These are phyloP conservation scores for Trypanosoma melophagium DNA, from an alignment of 208 protist genomes.

Conservation along the genomic window DNA sequence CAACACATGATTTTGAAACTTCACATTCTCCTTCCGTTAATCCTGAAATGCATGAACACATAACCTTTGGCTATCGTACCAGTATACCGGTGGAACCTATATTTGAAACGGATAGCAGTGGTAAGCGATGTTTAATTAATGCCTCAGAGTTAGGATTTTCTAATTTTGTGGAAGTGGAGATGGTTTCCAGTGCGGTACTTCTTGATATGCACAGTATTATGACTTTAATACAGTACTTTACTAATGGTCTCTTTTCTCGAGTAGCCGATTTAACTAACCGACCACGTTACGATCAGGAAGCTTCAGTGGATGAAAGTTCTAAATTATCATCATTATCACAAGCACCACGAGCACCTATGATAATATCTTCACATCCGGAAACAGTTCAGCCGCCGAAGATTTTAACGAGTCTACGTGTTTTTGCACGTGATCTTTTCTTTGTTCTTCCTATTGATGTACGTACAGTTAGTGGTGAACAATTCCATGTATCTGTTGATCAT, in stretches of 20 bases:
- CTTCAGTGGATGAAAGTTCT: neutral
- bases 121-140: slow-evolving; percentile 62
- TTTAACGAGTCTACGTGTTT: slow-evolving; percentile 73
- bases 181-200: slow-evolving; percentile 59
- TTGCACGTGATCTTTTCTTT: slow-evolving; percentile 56
- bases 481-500: slow-evolving; percentile 60
- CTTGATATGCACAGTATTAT: slow-evolving; percentile 75
- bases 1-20: neutral
- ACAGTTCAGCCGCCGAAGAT: slow-evolving; percentile 48
- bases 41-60: slow-evolving; percentile 30
- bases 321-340: too few species aligned
- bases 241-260: slow-evolving; percentile 62
- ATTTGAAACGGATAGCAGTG: slow-evolving; percentile 50
- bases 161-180: slow-evolving; percentile 60
- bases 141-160: slow-evolving; percentile 76
- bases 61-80: slow-evolving; percentile 69
- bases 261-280: slow-evolving; percentile 49
- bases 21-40: neutral
- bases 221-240: slow-evolving; percentile 74
- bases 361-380: too few species aligned
- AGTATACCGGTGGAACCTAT: slow-evolving; percentile 76
- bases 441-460: slow-evolving; percentile 72
- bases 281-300: slow-evolving; percentile 75
- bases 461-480: slow-evolving; percentile 20
- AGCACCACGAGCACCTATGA: too few species aligned